Percentiles rank a stretch among this genome's conserved stretches.
Evolutionary conservation across 2,329 filamentous ascomycete genomes (phyloP).

Genomic region (Blumeria graminis): DNA sequence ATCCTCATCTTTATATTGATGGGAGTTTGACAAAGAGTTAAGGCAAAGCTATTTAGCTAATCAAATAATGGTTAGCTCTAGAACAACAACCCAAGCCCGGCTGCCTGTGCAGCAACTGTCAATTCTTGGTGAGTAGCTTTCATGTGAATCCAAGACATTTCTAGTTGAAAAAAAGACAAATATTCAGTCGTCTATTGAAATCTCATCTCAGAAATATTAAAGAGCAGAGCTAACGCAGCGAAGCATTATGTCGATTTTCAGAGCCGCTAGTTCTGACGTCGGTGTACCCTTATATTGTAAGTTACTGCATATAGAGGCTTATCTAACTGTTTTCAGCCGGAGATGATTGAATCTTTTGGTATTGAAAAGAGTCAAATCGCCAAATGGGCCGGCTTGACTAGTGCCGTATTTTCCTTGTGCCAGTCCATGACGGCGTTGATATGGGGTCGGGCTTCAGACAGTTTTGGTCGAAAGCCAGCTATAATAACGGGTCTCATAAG

Average conservation of each 20-base stretch:
- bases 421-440: conserved; percentile 49
- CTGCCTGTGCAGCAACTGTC: conserved; percentile 54
- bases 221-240: background rate
- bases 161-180: background rate
- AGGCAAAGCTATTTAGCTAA: too few relatives aligned
- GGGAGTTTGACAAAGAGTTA: too few relatives aligned
- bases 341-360: conserved; percentile 65
- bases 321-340: conserved; percentile 27
- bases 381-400: conserved; percentile 56
- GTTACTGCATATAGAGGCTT: background rate
- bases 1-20: too few relatives aligned
- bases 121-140: conserved; percentile 41
- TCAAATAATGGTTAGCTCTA: too few relatives aligned
- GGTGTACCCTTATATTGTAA: conserved; percentile 20
- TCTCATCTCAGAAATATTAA: too few relatives aligned
- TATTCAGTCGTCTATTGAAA: too few relatives aligned
- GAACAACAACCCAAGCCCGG: conserved; percentile 19
- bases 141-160: too few relatives aligned
- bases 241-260: conserved; percentile 55
- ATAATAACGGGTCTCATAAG: conserved; percentile 50
- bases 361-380: conserved; percentile 47
- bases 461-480: conserved; percentile 56
- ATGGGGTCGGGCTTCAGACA: conserved; percentile 59
- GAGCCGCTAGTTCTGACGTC: conserved; percentile 46
- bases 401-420: conserved; percentile 45